These are phyloP conservation scores for Rubus idaeus DNA, from an alignment of 306 rosid species.

Conservation along the genomic window DNA sequence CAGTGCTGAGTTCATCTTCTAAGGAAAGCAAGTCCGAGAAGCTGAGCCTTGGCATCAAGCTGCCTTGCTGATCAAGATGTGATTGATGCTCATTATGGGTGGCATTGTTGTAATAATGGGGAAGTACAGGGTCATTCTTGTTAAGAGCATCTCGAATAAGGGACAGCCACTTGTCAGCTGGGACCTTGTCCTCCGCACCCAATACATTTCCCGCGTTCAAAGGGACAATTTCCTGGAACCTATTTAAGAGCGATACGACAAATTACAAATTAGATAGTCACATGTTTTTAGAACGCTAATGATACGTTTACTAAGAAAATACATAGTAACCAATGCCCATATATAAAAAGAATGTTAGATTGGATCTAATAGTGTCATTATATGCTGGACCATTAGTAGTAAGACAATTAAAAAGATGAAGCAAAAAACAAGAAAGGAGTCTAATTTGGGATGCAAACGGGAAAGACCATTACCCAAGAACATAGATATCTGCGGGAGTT, in stretches of 20 bases:
- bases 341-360: neutral
- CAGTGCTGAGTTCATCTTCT: slow-evolving; percentile 34
- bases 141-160: slow-evolving; percentile 64
- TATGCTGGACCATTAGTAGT: neutral
- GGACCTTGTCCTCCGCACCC: slow-evolving; percentile 79
- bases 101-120: slow-evolving; percentile 5
- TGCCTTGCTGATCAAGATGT: slow-evolving; percentile 18
- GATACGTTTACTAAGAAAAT: neutral
- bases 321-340: neutral
- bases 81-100: neutral
- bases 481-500: slow-evolving; percentile 61
- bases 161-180: slow-evolving; percentile 71
- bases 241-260: neutral
- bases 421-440: neutral
- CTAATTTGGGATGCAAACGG: neutral
- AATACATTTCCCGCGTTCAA: slow-evolving; percentile 83
- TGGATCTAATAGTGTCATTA: neutral
- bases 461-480: slow-evolving; percentile 60
- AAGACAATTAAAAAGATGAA: neutral
- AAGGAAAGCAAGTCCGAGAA: slow-evolving; percentile 48
- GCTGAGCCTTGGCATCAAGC: slow-evolving; percentile 40
- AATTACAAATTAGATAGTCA: neutral
- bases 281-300: neutral
- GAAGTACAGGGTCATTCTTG: slow-evolving; percentile 8
- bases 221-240: slow-evolving; percentile 97